Evolutionary conservation across 176 grass and related monocot genomes (phyloP).

Genomic region (Triticum dicoccoides): DNA sequence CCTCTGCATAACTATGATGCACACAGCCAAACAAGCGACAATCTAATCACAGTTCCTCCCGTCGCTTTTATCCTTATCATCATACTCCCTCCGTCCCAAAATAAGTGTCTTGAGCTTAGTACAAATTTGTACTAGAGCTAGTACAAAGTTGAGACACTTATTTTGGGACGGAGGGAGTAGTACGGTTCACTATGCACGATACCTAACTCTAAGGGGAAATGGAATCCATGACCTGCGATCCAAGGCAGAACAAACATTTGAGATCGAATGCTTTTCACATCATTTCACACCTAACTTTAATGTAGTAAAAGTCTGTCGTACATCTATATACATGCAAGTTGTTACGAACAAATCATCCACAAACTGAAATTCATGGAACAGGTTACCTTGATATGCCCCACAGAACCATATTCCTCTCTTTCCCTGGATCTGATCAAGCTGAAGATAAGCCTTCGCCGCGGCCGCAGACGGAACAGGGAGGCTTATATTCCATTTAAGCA

Average conservation of each 20-base stretch:
- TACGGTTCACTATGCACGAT: not conserved
- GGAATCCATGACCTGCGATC: not conserved
- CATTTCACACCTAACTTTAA: not conserved
- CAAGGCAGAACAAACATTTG: not conserved
- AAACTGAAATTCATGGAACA: not conserved
- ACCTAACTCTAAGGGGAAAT: too few species aligned
- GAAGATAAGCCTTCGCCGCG: not conserved
- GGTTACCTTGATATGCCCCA: not conserved
- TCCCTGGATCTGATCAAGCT: constrained; percentile 3
- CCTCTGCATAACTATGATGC: too few species aligned
- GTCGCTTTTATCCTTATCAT: too few species aligned
- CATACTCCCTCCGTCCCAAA: too few species aligned
- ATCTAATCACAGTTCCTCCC: too few species aligned
- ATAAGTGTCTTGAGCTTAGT: too few species aligned
- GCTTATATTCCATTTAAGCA: constrained; percentile 3
- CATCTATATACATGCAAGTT: not conserved
- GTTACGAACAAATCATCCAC: too few species aligned
- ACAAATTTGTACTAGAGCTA: too few species aligned
- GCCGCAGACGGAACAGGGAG: not conserved
- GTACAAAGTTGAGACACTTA: too few species aligned
- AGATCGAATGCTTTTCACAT: not conserved
- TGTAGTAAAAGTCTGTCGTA: not conserved
- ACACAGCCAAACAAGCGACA: too few species aligned
- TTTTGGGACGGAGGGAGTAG: too few species aligned
- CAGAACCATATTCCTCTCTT: not conserved